A percentile compares a stretch with the other conserved stretches of the same genome.
Evolutionary conservation across 1,284 basidiomycete genomes (phyloP).

Genomic region (Ganoderma sinense): DNA sequence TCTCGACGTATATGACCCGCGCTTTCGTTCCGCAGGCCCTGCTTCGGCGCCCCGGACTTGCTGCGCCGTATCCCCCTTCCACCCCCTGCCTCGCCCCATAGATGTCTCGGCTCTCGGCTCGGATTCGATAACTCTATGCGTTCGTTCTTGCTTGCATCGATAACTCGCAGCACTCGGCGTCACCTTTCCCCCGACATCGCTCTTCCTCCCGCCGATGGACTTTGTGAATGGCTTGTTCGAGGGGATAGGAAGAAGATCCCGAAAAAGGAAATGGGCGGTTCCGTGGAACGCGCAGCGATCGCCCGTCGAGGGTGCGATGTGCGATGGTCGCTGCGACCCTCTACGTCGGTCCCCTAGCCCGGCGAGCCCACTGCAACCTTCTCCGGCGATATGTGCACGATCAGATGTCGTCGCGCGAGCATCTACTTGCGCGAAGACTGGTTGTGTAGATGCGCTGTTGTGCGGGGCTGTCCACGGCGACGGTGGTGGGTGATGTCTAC

Average conservation of each 20-base stretch:
- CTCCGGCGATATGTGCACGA: conserved; percentile 14
- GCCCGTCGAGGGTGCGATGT: conserved; percentile 8
- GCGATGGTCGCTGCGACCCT: conserved; percentile 11
- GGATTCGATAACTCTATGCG: conserved; percentile 27
- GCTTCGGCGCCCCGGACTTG: conserved; percentile 13
- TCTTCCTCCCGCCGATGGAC: conserved; percentile 16
- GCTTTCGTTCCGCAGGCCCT: not conserved
- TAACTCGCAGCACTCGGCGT: conserved; percentile 14
- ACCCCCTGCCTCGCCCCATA: conserved; percentile 22
- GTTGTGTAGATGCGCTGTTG: conserved; percentile 20
- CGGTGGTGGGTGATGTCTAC: conserved; percentile 18
- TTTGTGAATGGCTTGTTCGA: conserved; percentile 4
- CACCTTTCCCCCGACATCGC: conserved; percentile 9
- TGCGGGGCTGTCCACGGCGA: conserved; percentile 24
- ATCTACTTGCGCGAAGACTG: conserved; percentile 19
- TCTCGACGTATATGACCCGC: not conserved
- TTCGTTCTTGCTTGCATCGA: conserved; percentile 26
- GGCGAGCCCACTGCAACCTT: conserved; percentile 13
- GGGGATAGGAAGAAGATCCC: conserved; percentile 15
- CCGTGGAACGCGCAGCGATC: conserved; percentile 19
- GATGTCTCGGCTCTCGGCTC: conserved; percentile 28
- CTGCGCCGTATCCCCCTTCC: conserved; percentile 14
- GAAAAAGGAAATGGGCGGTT: conserved; percentile 21
- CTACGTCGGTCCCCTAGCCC: not conserved
- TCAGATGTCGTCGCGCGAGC: conserved; percentile 24